Evolutionary conservation across 257 asterid species (phyloP).

Genomic region (Thymus quinquecostatus): DNA sequence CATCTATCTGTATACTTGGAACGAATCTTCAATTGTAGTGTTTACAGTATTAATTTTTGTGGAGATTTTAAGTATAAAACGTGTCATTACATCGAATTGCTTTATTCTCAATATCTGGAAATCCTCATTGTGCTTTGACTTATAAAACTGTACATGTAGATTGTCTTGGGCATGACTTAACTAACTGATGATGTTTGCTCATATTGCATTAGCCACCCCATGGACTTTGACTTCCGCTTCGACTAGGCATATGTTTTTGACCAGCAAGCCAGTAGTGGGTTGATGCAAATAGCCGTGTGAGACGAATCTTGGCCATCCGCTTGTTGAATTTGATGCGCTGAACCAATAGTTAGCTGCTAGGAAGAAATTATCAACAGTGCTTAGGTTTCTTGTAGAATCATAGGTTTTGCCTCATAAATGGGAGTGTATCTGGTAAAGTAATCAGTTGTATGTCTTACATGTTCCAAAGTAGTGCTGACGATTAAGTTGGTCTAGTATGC

Average conservation of each 20-base stretch:
- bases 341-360: constrained; percentile 76
- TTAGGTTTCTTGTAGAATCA: constrained; percentile 9
- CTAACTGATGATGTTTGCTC: constrained; percentile 21
- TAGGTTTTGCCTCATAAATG: neutral
- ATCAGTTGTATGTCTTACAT: constrained; percentile 38
- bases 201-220: constrained; percentile 48
- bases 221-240: constrained; percentile 66
- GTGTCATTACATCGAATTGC: neutral
- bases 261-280: constrained; percentile 39
- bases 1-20: neutral
- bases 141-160: neutral
- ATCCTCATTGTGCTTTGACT: constrained; percentile 6
- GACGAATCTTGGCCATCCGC: constrained; percentile 72
- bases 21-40: constrained; percentile 11
- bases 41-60: neutral
- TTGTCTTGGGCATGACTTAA: neutral
- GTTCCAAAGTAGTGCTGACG: constrained; percentile 44
- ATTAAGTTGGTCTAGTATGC: constrained; percentile 54
- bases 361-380: neutral
- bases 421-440: neutral
- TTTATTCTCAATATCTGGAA: neutral
- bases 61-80: constrained; percentile 5
- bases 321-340: constrained; percentile 41
- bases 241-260: constrained; percentile 50
- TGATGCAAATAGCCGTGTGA: constrained; percentile 43